These are phyloP conservation scores for Nannizziopsis arthrosporioides DNA, from an alignment of 2,329 filamentous ascomycete species.

Conservation along the genomic window DNA sequence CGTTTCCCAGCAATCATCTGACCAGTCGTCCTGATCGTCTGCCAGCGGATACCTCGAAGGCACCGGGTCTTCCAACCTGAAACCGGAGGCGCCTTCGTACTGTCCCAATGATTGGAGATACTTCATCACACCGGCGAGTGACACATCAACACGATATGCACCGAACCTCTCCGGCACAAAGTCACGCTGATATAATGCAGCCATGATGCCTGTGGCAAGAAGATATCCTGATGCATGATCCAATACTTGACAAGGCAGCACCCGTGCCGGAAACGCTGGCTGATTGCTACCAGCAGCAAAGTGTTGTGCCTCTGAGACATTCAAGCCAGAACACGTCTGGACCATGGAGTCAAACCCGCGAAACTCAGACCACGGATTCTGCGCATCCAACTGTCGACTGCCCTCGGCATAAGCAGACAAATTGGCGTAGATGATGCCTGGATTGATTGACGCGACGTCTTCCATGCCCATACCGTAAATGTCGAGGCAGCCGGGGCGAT, in stretches of 20 bases:
- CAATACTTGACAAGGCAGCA: slow-evolving; percentile 44
- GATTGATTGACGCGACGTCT: slow-evolving; percentile 31
- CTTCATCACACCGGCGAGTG: slow-evolving; percentile 45
- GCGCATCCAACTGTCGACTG: slow-evolving; percentile 14
- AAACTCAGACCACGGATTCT: slow-evolving; percentile 36
- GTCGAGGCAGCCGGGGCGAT: slow-evolving; percentile 39
- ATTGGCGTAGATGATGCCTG: slow-evolving; percentile 40
- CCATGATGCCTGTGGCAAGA: slow-evolving; percentile 42
- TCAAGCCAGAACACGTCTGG: slow-evolving; percentile 46
- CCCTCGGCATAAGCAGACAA: slow-evolving; percentile 41
- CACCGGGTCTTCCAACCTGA: slow-evolving; percentile 27
- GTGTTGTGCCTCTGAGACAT: slow-evolving; percentile 43
- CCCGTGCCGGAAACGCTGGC: slow-evolving; percentile 23
- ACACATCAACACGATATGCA: slow-evolving; percentile 44
- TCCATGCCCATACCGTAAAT: slow-evolving; percentile 33
- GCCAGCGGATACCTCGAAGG: slow-evolving; percentile 22
- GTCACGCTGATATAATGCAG: slow-evolving; percentile 40
- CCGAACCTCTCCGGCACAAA: slow-evolving; percentile 31
- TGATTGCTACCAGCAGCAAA: slow-evolving; percentile 23
- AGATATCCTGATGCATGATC: slow-evolving; percentile 48
- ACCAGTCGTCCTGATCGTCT: slow-evolving; percentile 3
- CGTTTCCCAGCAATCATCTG: slow-evolving; percentile 32
- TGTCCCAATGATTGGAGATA: slow-evolving; percentile 47
- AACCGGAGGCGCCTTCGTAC: slow-evolving; percentile 36
- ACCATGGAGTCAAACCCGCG: slow-evolving; percentile 47